These are phyloP conservation scores for Smallanthus sonchifolius DNA, from an alignment of 129 eudicot genomes.

Conservation along the genomic window DNA sequence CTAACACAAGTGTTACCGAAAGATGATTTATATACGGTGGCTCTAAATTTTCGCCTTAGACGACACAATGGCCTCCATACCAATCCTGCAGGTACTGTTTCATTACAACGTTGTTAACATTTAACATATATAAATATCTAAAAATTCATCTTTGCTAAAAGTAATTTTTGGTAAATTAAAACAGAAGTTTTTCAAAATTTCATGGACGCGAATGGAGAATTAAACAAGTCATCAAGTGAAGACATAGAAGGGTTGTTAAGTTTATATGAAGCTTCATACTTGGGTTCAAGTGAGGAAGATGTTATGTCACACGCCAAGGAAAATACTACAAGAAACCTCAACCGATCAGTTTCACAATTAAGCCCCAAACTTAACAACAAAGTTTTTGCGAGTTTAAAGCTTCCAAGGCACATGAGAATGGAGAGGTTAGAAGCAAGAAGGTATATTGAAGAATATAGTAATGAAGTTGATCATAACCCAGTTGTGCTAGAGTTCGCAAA, in stretches of 20 bases:
- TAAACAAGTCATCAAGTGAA: constrained; percentile 26
- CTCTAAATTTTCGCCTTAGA: constrained; percentile 49
- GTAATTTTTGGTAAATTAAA: neutral
- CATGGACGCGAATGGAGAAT: constrained; percentile 33
- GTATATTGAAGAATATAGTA: constrained; percentile 39
- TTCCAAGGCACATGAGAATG: constrained; percentile 54
- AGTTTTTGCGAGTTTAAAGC: constrained; percentile 31
- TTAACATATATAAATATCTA: neutral
- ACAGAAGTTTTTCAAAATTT: constrained; percentile 37
- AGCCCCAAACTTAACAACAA: constrained; percentile 13
- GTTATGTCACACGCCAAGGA: constrained; percentile 30
- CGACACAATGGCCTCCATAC: constrained; percentile 39
- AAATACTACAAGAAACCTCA: constrained; percentile 31
- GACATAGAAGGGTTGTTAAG: constrained; percentile 45
- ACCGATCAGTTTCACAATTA: constrained; percentile 10
- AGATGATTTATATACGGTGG: constrained; percentile 34
- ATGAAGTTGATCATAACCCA: constrained; percentile 20
- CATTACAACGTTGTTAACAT: neutral
- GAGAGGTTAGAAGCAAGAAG: constrained; percentile 45
- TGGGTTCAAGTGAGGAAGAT: constrained; percentile 40
- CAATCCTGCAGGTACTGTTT: constrained; percentile 29
- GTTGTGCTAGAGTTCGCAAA: constrained; percentile 44
- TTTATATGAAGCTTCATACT: constrained; percentile 57
- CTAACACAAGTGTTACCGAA: constrained; percentile 8
- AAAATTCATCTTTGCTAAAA: no score